Base-by-base conservation (phyloP, 83 land plant species). In the Picea abies region DNA sequence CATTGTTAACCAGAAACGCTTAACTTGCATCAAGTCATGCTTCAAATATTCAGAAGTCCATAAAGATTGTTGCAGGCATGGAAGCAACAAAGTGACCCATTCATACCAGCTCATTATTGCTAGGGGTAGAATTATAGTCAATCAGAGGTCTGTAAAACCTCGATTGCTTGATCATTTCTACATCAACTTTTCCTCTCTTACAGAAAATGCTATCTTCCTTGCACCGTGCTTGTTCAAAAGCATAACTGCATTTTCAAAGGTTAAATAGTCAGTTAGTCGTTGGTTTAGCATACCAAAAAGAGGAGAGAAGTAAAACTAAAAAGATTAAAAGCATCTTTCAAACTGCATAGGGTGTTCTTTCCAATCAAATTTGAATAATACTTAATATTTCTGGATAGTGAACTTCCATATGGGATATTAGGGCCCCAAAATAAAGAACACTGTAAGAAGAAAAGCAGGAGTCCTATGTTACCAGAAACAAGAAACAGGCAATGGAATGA, bases 81-180 rank as follows among this genome's bases (percentile, higher is more conserved):
- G 7, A 17, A 39, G n/a, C 37, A n/a, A 19, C 22, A 71, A 71
- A 71, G 22, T n/a, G 41, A 39, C 76, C 20, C 49, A 37, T 71
- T 41, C 52, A 16, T 73, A 73, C 77, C 77, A 41, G 58, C 10
- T 73, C 25, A 44, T 44, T 39, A 22, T 73, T 73, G 58, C 26
- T 73, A 9, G 3, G 49, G 8, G 25, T 10, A 73, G 77, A n/a
- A 20, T 39, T 9, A 25, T 63, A 61, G 85, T 61, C 79, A 80
- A 58, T 68, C 60, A 60, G 39, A 82, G 80, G 80, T 72, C 2
- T 39, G 52, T 89, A 97, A 78, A 88, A 89, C 76, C 90, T 91
- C 25, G 99, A 93, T 65, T 93, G 82, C 91, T 85, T 97, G 72
- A 95, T 87, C 84, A 84, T 93, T 80, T 90, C 93, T 10, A 92